Evolutionary conservation across 306 rosid species (phyloP).

Genomic region (Cucumis melo): DNA sequence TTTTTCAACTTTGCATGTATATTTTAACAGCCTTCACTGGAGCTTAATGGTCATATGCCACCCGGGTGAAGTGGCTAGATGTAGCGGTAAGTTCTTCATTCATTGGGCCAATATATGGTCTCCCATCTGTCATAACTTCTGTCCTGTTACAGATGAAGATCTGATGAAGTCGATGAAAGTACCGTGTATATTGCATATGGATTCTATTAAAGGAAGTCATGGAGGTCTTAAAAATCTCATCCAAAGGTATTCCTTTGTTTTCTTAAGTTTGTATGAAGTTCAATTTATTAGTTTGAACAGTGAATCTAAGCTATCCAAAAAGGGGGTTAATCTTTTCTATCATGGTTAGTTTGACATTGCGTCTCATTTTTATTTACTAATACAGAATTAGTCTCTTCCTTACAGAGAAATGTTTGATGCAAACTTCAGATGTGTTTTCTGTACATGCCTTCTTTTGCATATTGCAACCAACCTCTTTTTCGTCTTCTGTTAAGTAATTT

Average conservation of each 20-base stretch:
- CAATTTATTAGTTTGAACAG: background rate
- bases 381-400: background rate
- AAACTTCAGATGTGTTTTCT: background rate
- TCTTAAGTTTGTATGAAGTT: background rate
- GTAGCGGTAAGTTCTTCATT: slow-evolving; percentile 35
- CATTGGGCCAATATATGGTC: slow-evolving; percentile 4
- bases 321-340: background rate
- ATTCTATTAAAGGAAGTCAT: slow-evolving; percentile 90
- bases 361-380: background rate
- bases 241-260: slow-evolving; percentile 54
- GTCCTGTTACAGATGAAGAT: slow-evolving; percentile 42
- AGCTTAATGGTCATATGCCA: slow-evolving; percentile 85
- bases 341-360: background rate
- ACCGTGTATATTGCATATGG: slow-evolving; percentile 93
- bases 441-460: background rate
- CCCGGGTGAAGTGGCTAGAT: slow-evolving; percentile 68
- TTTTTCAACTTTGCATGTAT: slow-evolving; percentile 9
- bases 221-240: slow-evolving; percentile 73
- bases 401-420: background rate
- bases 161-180: slow-evolving; percentile 35
- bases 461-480: background rate
- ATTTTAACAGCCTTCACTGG: slow-evolving; percentile 77
- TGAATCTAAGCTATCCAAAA: background rate
- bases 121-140: slow-evolving; percentile 12
- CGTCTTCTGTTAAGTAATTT: background rate